phyloP scores from a whole-genome alignment of 2,329 filamentous ascomycete genomes.

The Dothistroma septosporum region DNA sequence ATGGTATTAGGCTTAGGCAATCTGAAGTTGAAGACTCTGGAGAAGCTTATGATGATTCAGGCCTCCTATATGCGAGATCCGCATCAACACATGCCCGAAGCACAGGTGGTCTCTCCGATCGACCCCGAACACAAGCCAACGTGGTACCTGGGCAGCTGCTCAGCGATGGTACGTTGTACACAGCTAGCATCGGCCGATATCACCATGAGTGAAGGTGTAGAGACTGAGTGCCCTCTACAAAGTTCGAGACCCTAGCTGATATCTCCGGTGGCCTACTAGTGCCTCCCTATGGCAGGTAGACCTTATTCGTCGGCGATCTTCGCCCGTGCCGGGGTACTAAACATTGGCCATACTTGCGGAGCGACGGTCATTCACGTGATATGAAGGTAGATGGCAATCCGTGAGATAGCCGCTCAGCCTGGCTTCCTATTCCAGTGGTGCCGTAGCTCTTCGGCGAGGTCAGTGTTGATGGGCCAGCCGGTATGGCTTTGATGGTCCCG shows the following conservation, averaged over 20 bases:
- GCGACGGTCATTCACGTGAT: too few relatives aligned
- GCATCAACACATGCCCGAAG: not conserved
- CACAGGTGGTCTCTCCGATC: not conserved
- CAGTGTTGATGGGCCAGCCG: constrained; percentile 39
- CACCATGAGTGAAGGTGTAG: constrained; percentile 14
- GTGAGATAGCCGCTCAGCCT: not conserved
- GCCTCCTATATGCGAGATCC: too few relatives aligned
- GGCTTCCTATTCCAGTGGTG: constrained; percentile 22
- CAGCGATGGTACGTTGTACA: constrained; percentile 18
- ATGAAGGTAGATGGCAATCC: too few relatives aligned
- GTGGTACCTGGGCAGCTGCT: constrained; percentile 11
- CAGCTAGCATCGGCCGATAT: constrained; percentile 16
- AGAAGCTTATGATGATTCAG: too few relatives aligned
- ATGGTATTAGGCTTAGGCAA: too few relatives aligned
- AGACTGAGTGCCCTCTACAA: not conserved
- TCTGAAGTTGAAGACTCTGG: too few relatives aligned
- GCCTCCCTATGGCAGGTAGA: constrained; percentile 25
- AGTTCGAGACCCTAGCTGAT: not conserved
- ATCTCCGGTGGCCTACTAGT: not conserved
- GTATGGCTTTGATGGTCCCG: constrained; percentile 37
- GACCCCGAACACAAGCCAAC: not conserved
- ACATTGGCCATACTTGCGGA: too few relatives aligned
- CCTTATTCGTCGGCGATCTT: not conserved
- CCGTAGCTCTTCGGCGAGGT: constrained; percentile 28
- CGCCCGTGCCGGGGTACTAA: too few relatives aligned